These are phyloP conservation scores for Blastomyces gilchristii DNA, from an alignment of 2,329 filamentous ascomycete species.

Conservation along the genomic window DNA sequence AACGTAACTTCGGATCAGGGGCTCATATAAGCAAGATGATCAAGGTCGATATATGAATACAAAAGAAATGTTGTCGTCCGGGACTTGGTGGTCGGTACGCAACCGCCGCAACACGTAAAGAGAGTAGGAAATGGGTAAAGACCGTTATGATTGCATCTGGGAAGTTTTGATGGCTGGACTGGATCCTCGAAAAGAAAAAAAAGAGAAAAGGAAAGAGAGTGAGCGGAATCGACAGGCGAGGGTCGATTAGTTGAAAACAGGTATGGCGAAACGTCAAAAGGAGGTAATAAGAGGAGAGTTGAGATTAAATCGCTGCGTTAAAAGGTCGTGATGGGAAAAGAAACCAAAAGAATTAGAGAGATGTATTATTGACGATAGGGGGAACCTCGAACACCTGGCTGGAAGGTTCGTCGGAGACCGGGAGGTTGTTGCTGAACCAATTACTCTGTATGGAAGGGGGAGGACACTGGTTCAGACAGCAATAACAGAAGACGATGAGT, in stretches of 20 bases:
- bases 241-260: conserved; percentile 5
- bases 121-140: conserved; percentile 12
- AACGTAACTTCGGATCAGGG: conserved; percentile 30
- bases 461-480: neutral
- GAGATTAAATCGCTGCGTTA: conserved; percentile 15
- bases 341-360: conserved; percentile 6
- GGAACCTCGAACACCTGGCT: conserved; percentile 11
- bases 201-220: neutral
- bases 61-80: conserved; percentile 19
- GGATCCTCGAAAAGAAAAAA: neutral
- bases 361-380: neutral
- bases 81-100: conserved; percentile 20
- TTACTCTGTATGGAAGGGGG: neutral
- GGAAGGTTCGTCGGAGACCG: conserved; percentile 2
- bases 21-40: conserved; percentile 27
- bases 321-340: conserved; percentile 14
- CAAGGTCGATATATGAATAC: conserved; percentile 10
- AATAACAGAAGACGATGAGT: conserved; percentile 8
- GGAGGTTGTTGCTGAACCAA: neutral
- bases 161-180: neutral
- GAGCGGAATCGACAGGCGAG: neutral
- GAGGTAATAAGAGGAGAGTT: conserved; percentile 6
- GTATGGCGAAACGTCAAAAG: neutral
- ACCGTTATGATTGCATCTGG: conserved; percentile 19
- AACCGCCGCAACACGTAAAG: conserved; percentile 6